Conservation (phyloP, 73 alveolate genomes). For the Loxodes magnus region DNA sequence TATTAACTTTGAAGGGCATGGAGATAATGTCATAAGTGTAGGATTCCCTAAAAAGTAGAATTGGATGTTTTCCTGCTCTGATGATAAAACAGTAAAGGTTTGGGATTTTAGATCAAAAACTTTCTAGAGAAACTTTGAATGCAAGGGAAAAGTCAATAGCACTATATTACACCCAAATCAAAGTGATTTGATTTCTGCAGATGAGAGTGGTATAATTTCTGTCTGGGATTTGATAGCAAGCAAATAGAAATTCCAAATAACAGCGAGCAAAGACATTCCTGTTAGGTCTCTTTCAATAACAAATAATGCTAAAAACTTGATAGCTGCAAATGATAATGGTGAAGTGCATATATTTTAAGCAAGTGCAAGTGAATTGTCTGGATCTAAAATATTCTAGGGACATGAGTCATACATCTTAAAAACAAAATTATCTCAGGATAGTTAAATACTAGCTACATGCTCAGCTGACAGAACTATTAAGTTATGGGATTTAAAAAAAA, state of each 20-base stretch:
- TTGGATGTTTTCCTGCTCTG: constrained; percentile 63
- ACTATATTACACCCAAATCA: constrained; percentile 71
- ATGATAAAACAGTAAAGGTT: constrained; percentile 67
- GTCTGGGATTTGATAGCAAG: constrained; percentile 75
- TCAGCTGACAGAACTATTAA: constrained; percentile 63
- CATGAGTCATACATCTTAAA: constrained; percentile 42
- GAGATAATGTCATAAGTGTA: constrained; percentile 55
- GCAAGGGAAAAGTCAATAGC: constrained; percentile 37
- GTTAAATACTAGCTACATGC: constrained; percentile 68
- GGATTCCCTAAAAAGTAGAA: constrained; percentile 49
- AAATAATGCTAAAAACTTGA: constrained; percentile 53
- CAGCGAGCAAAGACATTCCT: constrained; percentile 53
- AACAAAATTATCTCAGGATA: constrained; percentile 46
- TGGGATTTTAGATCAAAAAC: constrained; percentile 65
- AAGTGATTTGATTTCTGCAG: constrained; percentile 67
- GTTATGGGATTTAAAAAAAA: constrained; percentile 59
- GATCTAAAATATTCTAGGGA: background rate
- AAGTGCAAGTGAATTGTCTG: background rate
- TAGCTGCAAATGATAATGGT: constrained; percentile 75
- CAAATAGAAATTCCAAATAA: constrained; percentile 36
- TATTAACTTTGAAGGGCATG: constrained; percentile 60
- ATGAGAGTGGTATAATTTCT: constrained; percentile 58
- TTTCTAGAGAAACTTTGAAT: constrained; percentile 34
- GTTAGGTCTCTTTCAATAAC: constrained; percentile 60
- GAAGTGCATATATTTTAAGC: constrained; percentile 32